A percentile compares a stretch with the other conserved stretches of the same genome.
Evolutionary conservation across 352 stramenopile genomes (phyloP).

Genomic region (Pythium scleroteichum): DNA sequence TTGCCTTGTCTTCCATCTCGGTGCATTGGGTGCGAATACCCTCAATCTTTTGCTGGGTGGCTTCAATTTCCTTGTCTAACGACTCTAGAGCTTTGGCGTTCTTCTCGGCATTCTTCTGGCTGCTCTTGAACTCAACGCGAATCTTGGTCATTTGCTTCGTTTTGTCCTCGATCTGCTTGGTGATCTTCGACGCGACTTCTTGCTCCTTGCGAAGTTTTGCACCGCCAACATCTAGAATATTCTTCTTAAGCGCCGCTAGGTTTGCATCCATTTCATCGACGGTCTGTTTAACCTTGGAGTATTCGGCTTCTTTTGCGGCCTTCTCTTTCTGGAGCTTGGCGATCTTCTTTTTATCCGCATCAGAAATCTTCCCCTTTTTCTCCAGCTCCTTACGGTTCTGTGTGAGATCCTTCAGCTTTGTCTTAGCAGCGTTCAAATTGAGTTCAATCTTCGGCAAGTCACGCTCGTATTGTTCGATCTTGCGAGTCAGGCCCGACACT

Average conservation of each 20-base stretch:
- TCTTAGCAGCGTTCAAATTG: conserved; percentile 70
- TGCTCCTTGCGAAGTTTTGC: conserved; percentile 94
- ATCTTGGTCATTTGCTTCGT: conserved; percentile 89
- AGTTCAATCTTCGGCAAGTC: conserved; percentile 91
- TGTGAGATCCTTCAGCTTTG: conserved; percentile 57
- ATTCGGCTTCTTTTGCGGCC: conserved; percentile 89
- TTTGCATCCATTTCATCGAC: conserved; percentile 73
- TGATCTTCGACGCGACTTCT: conserved; percentile 81
- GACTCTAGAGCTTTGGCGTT: conserved; percentile 60
- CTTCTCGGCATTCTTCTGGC: conserved; percentile 80
- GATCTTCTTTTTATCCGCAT: conserved; percentile 87
- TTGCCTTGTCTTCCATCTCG: conserved; percentile 91
- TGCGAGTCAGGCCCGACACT: conserved; percentile 77
- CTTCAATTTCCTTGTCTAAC: conserved; percentile 77
- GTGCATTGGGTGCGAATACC: conserved; percentile 89
- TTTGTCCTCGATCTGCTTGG: conserved; percentile 85
- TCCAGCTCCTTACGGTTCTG: conserved; percentile 73
- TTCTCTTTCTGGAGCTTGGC: conserved; percentile 84
- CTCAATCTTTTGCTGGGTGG: conserved; percentile 73
- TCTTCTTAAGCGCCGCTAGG: conserved; percentile 92
- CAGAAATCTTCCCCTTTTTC: conserved; percentile 86
- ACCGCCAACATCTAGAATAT: conserved; percentile 95
- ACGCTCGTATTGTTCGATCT: conserved; percentile 89
- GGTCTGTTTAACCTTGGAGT: conserved; percentile 56
- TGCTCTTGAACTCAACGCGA: conserved; percentile 80